Conservation (phyloP, 1,139 yeast species). For the Schwanniomyces etchellsii region DNA sequence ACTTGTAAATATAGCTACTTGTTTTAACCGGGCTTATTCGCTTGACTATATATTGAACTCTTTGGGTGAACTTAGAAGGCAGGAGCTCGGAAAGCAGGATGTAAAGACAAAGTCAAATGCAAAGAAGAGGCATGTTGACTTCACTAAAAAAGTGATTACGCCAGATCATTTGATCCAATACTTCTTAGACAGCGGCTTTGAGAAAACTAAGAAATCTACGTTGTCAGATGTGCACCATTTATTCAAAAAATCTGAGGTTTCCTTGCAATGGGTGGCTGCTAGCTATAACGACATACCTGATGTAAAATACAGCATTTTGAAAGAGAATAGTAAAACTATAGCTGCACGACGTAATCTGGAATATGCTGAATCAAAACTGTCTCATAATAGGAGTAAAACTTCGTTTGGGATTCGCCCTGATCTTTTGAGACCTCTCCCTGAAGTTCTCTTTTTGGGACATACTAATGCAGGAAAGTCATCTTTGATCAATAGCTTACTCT, state of each 20-base stretch:
- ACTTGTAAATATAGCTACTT: too few species aligned
- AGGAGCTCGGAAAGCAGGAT: neutral
- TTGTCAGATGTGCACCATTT: neutral
- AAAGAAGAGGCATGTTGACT: slow-evolving; percentile 3
- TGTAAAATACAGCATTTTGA: slow-evolving; percentile 32
- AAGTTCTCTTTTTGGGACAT: slow-evolving; percentile 68
- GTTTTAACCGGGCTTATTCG: too few species aligned
- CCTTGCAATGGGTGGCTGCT: slow-evolving; percentile 57
- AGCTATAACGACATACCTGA: slow-evolving; percentile 54
- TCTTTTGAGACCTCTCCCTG: slow-evolving; percentile 44
- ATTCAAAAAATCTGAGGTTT: slow-evolving; percentile 30
- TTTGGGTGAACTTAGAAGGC: neutral
- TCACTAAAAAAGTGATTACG: slow-evolving; percentile 13
- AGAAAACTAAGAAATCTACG: neutral
- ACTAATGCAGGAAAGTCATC: slow-evolving; percentile 87
- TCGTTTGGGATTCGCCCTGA: slow-evolving; percentile 22
- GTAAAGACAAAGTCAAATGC: neutral
- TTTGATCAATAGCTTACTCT: slow-evolving; percentile 51
- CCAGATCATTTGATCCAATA: slow-evolving; percentile 19
- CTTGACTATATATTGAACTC: slow-evolving; percentile 1
- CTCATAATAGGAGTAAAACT: slow-evolving; percentile 6
- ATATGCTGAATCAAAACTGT: too few species aligned
- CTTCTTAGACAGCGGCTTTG: slow-evolving; percentile 16
- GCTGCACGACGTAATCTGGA: too few species aligned
- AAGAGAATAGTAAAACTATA: slow-evolving; percentile 11